phyloP scores from a whole-genome alignment of 345 rosid genomes.

The Populus pruinosa region DNA sequence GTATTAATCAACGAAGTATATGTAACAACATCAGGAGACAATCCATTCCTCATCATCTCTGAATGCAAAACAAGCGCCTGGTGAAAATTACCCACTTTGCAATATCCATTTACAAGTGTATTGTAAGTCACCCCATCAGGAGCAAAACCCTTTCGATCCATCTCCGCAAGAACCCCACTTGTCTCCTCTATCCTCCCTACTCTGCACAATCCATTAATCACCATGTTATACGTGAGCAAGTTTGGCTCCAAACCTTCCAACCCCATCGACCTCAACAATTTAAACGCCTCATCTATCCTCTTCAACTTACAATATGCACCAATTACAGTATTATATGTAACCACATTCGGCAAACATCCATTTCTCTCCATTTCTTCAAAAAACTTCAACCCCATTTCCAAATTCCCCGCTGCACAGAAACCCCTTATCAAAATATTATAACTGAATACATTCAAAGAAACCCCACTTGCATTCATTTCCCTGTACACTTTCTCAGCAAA shows the following conservation, averaged over 20 bases:
- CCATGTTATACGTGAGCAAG: slow-evolving; percentile 69
- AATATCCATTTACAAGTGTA: slow-evolving; percentile 77
- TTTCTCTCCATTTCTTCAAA: slow-evolving; percentile 60
- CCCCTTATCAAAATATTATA: slow-evolving; percentile 83
- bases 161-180: slow-evolving; percentile 44
- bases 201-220: slow-evolving; percentile 70
- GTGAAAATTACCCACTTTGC: slow-evolving; percentile 72
- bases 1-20: slow-evolving; percentile 76
- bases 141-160: slow-evolving; percentile 52
- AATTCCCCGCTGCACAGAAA: slow-evolving; percentile 62
- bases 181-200: slow-evolving; percentile 82
- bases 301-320: slow-evolving; percentile 60
- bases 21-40: slow-evolving; percentile 76
- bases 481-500: slow-evolving; percentile 52
- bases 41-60: slow-evolving; percentile 70
- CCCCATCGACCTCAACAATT: slow-evolving; percentile 53
- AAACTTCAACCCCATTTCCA: slow-evolving; percentile 54
- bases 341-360: slow-evolving; percentile 77
- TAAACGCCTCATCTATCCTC: slow-evolving; percentile 55
- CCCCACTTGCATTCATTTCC: slow-evolving; percentile 53
- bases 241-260: slow-evolving; percentile 69
- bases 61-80: slow-evolving; percentile 77
- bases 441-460: slow-evolving; percentile 80
- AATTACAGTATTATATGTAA: slow-evolving; percentile 73
- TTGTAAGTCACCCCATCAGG: slow-evolving; percentile 78